phyloP scores from a whole-genome alignment of 345 rosid genomes.

The Reutealis trisperma region DNA sequence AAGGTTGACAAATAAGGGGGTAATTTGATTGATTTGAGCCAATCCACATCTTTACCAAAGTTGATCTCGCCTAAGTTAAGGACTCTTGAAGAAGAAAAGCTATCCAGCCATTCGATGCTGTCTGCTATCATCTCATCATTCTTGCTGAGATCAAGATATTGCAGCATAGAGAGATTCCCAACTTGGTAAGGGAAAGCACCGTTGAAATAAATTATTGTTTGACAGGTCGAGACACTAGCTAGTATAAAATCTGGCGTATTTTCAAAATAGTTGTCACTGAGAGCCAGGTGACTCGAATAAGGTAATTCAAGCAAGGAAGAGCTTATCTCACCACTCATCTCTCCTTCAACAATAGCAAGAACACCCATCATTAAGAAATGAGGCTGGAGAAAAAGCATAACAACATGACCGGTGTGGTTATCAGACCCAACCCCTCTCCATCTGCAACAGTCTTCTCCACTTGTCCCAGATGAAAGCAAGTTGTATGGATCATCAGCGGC shows the following conservation, averaged over 20 bases:
- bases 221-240: neutral
- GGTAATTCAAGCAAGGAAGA: neutral
- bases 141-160: neutral
- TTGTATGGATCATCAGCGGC: neutral
- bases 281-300: neutral
- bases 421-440: neutral
- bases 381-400: neutral
- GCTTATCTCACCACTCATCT: neutral
- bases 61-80: neutral
- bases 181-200: neutral
- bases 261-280: neutral
- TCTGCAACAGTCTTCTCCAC: neutral
- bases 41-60: neutral
- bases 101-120: neutral
- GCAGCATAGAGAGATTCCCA: neutral
- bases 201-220: no score
- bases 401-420: neutral
- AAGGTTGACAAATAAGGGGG: slow-evolving; percentile 8
- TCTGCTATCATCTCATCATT: neutral
- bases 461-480: neutral
- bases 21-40: neutral
- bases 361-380: no score
- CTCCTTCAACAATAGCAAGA: no score
- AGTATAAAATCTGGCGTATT: neutral
- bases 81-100: neutral